A percentile compares a stretch with the other conserved stretches of the same genome.
Conservation (phyloP, 495 filamentous ascomycete genomes). For the Annulohypoxylon stygium region DNA sequence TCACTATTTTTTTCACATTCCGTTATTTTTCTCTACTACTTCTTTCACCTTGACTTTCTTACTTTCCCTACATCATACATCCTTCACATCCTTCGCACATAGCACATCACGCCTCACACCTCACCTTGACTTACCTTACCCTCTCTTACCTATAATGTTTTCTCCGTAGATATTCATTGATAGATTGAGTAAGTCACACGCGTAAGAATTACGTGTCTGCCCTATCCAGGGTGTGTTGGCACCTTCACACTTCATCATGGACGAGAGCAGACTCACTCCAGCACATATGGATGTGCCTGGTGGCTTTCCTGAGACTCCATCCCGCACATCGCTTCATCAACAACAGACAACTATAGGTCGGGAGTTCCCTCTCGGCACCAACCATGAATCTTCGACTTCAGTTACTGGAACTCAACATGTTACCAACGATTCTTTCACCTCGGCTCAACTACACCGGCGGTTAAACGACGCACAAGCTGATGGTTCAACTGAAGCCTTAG, state of each 20-base stretch:
- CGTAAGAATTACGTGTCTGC: conserved; percentile 1
- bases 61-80: too few relatives aligned
- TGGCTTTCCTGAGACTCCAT: conserved; percentile 44
- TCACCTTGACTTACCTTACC: background rate
- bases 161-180: conserved; percentile 21
- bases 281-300: conserved; percentile 40
- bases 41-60: background rate
- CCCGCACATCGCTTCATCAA: conserved; percentile 10
- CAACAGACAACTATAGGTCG: conserved; percentile 1
- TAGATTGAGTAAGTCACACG: conserved; percentile 6
- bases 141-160: conserved; percentile 15
- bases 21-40: background rate
- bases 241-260: conserved; percentile 27
- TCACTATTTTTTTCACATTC: conserved; percentile 11
- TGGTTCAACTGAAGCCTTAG: conserved; percentile 1
- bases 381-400: conserved; percentile 18
- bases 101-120: too few relatives aligned
- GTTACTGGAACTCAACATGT: conserved; percentile 15
- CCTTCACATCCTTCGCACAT: too few relatives aligned
- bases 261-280: conserved; percentile 32
- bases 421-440: conserved; percentile 3
- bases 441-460: conserved; percentile 11
- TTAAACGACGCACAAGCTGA: conserved; percentile 14
- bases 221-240: background rate
- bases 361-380: conserved; percentile 28